phyloP scores from a whole-genome alignment of 2,329 filamentous ascomycete species.

The Lasiodiplodia sp. region DNA sequence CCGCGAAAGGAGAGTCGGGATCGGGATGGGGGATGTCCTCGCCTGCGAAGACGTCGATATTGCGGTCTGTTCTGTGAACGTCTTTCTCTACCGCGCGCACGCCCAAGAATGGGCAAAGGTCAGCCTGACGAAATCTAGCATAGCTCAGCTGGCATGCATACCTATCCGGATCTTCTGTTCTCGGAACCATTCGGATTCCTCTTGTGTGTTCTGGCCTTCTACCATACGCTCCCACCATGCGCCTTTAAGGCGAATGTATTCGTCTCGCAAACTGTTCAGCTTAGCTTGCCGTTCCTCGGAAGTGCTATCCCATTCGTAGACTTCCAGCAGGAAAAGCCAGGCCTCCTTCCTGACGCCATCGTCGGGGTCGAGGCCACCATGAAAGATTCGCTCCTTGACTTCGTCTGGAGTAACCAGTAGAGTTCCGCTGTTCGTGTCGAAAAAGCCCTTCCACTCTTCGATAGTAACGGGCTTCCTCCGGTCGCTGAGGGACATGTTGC shows the following conservation, averaged over 20 bases:
- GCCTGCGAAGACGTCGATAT: slow-evolving; percentile 91
- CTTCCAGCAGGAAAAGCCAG: slow-evolving; percentile 91
- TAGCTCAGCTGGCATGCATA: slow-evolving; percentile 57
- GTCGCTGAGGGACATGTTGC: slow-evolving; percentile 76
- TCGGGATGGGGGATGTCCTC: slow-evolving; percentile 98
- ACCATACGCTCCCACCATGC: slow-evolving; percentile 95
- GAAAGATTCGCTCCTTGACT: slow-evolving; percentile 96
- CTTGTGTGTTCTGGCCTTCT: slow-evolving; percentile 78
- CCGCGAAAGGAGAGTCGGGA: slow-evolving; percentile 92
- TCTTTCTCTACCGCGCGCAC: slow-evolving; percentile 82
- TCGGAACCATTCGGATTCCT: slow-evolving; percentile 94
- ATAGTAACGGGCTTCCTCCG: slow-evolving; percentile 78
- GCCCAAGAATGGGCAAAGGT: slow-evolving; percentile 62
- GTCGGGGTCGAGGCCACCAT: slow-evolving; percentile 86
- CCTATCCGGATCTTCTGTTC: slow-evolving; percentile 93
- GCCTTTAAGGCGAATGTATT: slow-evolving; percentile 92
- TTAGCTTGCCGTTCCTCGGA: slow-evolving; percentile 83
- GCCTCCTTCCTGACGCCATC: slow-evolving; percentile 95
- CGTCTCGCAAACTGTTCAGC: slow-evolving; percentile 84
- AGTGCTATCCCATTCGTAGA: slow-evolving; percentile 93
- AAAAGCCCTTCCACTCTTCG: slow-evolving; percentile 90
- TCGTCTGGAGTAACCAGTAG: slow-evolving; percentile 85
- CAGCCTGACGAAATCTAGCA: slow-evolving; percentile 40
- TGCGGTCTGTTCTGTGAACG: slow-evolving; percentile 94
- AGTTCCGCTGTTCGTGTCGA: slow-evolving; percentile 76